phyloP scores from a whole-genome alignment of 2,329 filamentous ascomycete species.

The Penicillium sp. region DNA sequence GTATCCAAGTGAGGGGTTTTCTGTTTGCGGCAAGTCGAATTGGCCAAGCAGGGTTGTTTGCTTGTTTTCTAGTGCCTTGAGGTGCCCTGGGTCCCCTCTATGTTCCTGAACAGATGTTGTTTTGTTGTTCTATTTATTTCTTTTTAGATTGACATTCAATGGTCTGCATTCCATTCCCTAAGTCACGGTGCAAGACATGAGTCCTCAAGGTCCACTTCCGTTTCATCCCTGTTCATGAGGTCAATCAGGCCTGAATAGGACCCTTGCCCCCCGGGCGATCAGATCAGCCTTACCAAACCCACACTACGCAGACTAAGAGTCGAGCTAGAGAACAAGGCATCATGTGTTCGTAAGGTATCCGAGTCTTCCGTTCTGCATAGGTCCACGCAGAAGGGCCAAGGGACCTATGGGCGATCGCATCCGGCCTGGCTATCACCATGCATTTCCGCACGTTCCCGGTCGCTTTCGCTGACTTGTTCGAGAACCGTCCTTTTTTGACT shows the following conservation, averaged over 20 bases:
- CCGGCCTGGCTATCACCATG: slow-evolving; percentile 22
- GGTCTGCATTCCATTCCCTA: no score
- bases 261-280: background rate
- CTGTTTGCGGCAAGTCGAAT: background rate
- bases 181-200: background rate
- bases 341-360: slow-evolving; percentile 22
- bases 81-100: no score
- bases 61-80: background rate
- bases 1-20: background rate
- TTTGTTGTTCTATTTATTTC: no score
- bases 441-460: slow-evolving; percentile 29
- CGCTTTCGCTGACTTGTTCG: slow-evolving; percentile 17
- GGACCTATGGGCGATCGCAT: slow-evolving; percentile 19
- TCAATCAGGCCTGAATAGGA: no score
- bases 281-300: background rate
- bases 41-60: background rate
- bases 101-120: no score
- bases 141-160: no score
- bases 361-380: slow-evolving; percentile 16
- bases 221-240: background rate
- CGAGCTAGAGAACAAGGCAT: slow-evolving; percentile 11
- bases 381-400: background rate
- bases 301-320: background rate
- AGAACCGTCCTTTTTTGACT: slow-evolving; percentile 2
- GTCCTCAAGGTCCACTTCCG: background rate